Percentiles rank a stretch among this genome's conserved stretches.
Evolutionary conservation across 78 protist genomes (phyloP).

Genomic region (Dictyostelium intermedium): DNA sequence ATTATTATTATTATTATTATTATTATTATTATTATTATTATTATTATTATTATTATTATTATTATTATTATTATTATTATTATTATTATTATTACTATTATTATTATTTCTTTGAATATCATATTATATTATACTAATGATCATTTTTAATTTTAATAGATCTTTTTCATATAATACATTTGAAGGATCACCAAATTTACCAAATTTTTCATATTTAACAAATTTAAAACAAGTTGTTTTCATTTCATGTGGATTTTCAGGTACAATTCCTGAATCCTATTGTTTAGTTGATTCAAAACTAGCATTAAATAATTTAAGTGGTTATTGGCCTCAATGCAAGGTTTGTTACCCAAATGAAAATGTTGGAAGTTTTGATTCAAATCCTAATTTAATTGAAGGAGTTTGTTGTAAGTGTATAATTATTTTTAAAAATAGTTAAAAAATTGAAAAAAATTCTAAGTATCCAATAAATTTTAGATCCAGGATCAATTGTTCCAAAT

Average conservation of each 20-base stretch:
- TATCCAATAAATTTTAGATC: not conserved
- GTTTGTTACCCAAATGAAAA: not conserved
- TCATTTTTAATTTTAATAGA: no score
- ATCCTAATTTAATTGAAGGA: not conserved
- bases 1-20: no score
- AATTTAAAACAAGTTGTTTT: not conserved
- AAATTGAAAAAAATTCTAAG: not conserved
- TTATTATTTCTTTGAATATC: no score
- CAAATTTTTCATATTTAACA: not conserved
- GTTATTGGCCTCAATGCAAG: not conserved
- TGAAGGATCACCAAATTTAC: not conserved
- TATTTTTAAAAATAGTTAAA: not conserved
- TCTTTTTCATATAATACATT: no score
- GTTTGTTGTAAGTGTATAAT: not conserved
- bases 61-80: no score
- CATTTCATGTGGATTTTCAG: not conserved
- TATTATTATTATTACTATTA: no score
- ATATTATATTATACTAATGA: no score
- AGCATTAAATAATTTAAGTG: not conserved
- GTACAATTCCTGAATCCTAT: not conserved
- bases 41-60: no score
- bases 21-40: no score
- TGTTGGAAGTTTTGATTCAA: not conserved
- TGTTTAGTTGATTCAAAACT: not conserved
- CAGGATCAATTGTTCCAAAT: not conserved